Percentiles rank a stretch among this genome's conserved stretches.
Conservation (phyloP, 352 stramenopile genomes). For the Globisporangium canariense region DNA sequence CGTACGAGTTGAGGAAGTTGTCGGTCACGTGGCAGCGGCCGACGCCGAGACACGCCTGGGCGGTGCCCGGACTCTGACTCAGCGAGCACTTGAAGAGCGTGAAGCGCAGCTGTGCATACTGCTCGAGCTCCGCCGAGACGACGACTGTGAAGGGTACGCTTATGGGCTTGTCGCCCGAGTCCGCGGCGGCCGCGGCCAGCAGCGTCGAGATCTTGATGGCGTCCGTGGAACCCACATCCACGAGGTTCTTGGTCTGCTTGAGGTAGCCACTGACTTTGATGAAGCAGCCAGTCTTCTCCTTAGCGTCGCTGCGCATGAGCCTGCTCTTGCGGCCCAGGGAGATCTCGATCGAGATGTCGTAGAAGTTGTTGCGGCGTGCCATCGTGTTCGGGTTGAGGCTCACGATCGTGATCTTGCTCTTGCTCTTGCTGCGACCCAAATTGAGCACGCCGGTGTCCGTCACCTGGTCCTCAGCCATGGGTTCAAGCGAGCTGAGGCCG, state of each 20-base stretch:
- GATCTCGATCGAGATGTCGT: conserved; percentile 61
- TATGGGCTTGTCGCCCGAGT: conserved; percentile 18
- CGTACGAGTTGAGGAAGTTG: conserved; percentile 39
- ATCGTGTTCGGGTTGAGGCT: conserved; percentile 16
- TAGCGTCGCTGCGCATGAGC: conserved; percentile 37
- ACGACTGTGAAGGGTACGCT: conserved; percentile 61
- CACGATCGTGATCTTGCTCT: conserved; percentile 24
- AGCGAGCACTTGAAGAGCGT: conserved; percentile 53
- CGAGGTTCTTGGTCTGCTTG: conserved; percentile 31
- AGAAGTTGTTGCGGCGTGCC: conserved; percentile 15
- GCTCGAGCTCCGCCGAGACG: conserved; percentile 45
- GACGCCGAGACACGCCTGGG: conserved; percentile 44
- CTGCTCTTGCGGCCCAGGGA: conserved; percentile 47
- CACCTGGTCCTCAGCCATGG: conserved; percentile 19
- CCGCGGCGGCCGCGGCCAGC: conserved; percentile 24
- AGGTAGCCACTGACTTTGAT: conserved; percentile 52
- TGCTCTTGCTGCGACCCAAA: conserved; percentile 12
- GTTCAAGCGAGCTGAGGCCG: conserved; percentile 13
- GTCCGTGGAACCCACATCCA: conserved; percentile 65
- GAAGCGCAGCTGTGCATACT: conserved; percentile 65
- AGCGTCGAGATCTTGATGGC: conserved; percentile 51
- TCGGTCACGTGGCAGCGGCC: conserved; percentile 54
- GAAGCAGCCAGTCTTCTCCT: conserved; percentile 50
- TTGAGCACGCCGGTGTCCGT: not conserved
- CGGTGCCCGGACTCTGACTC: conserved; percentile 37